Base-by-base conservation (phyloP, 169 alveolate genomes). In the Eimeria praecox region DNA sequence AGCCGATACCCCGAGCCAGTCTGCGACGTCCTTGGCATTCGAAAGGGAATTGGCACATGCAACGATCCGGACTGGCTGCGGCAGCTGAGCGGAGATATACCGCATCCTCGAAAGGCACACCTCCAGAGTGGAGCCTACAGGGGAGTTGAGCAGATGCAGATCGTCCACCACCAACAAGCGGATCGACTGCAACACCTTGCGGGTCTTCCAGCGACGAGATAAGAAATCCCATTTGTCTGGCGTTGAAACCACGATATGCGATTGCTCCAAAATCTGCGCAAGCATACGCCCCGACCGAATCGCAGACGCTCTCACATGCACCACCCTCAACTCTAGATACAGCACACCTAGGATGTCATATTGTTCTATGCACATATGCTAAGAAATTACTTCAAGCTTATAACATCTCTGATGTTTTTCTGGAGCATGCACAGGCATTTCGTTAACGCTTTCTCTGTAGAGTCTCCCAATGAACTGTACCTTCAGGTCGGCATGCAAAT, bases 81-180 rank as follows among this genome's bases (percentile, higher is more conserved):
- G 97, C 85, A 97, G 90, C 94, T 99, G 99, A 82, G 98, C 98
- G 14, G 99, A 97, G 95, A 99, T 98, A 96, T 97, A 98, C 96
- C 99, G 97, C 98, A 99, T 98, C 89, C 99, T 98, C 73, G 99
- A 98, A 38, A 99, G 99, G 18, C 99, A 96, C 33, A 99, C 99
- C 90, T 99, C 99, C 89, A 98, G 91, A n/a, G 96, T 92, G 56
- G 95, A 59, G 59, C 96, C 96, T 27, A 95, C 93, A 40, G 96
- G 54, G 49, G 96, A 90, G 95, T 97, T 97, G 82, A 99, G 95
- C 93, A 99, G 92, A 90, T 99, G 99, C 85, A 99, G 97, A 93
- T 99, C 99, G 96, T 99, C 99, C 77, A 98, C 99, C 56, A 99
- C 97, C 82, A 99, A 97, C 86, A 99, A 97, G 93, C 98, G 98